phyloP scores from a whole-genome alignment of 805 yeast genomes.

The Starmera caribaea region DNA sequence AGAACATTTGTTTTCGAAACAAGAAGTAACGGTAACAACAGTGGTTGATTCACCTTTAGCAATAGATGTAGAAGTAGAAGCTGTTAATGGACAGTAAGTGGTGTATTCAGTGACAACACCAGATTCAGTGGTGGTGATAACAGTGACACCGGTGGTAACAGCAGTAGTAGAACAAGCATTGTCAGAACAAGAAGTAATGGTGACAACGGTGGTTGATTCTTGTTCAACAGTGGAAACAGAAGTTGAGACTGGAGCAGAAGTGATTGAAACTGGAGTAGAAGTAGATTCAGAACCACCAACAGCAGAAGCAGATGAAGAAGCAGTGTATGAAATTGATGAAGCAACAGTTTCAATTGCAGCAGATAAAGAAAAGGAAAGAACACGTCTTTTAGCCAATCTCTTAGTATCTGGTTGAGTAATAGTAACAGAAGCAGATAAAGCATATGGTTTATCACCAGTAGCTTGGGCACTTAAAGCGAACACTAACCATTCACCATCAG shows the following conservation, averaged over 20 bases:
- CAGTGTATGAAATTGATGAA: neutral
- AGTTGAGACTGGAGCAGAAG: neutral
- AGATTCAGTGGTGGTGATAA: slow-evolving; percentile 20
- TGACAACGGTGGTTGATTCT: neutral
- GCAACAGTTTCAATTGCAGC: neutral
- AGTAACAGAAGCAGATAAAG: neutral
- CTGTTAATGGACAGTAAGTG: slow-evolving; percentile 9
- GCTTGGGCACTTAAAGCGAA: neutral
- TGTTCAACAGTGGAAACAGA: neutral
- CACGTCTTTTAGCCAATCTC: neutral
- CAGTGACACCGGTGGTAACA: slow-evolving; percentile 13
- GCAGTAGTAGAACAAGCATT: slow-evolving; percentile 5
- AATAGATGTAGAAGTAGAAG: slow-evolving; percentile 3
- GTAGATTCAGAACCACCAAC: neutral
- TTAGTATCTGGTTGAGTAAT: slow-evolving; percentile 1
- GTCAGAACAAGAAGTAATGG: neutral
- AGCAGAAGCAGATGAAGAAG: neutral
- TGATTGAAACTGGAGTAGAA: neutral
- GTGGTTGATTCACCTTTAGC: slow-evolving; percentile 1
- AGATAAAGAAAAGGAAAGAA: neutral
- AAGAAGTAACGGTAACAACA: slow-evolving; percentile 3
- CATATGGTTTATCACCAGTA: neutral
- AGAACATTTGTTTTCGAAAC: neutral
- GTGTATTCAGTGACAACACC: slow-evolving; percentile 13
- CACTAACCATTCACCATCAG: neutral